Percentiles rank a stretch among this genome's conserved stretches.
phyloP scores from a whole-genome alignment of 169 alveolate species.

The Cryptosporidium baileyi region DNA sequence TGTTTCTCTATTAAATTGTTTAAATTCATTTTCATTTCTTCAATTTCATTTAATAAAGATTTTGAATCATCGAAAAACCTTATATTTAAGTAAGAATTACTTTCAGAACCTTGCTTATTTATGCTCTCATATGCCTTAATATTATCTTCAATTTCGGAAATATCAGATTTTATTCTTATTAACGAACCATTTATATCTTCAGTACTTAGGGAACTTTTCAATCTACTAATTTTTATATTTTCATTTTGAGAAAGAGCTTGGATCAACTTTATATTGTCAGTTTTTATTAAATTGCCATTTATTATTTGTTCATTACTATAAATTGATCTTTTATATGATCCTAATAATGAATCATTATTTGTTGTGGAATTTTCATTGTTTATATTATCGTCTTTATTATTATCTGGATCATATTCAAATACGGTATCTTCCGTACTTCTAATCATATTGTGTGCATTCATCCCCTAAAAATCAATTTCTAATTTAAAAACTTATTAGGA shows the following conservation, averaged over 20 bases:
- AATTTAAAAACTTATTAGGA: too few relatives aligned
- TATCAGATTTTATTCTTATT: conserved; percentile 39
- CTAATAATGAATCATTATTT: conserved; percentile 2
- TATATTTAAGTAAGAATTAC: background rate
- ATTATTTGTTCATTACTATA: conserved; percentile 40
- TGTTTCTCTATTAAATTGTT: conserved; percentile 26
- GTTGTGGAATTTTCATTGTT: background rate
- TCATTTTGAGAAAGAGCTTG: conserved; percentile 26
- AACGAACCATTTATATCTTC: conserved; percentile 48
- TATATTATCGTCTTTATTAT: background rate
- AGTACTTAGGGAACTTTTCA: background rate
- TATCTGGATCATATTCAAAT: conserved; percentile 69
- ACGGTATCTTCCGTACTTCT: conserved; percentile 51
- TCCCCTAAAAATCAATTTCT: background rate
- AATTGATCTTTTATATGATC: background rate
- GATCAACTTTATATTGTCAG: conserved; percentile 31
- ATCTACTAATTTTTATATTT: conserved; percentile 18
- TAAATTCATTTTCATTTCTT: conserved; percentile 26
- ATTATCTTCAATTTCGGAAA: conserved; percentile 40
- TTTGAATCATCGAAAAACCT: conserved; percentile 20
- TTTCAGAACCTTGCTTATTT: background rate
- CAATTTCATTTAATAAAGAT: conserved; percentile 14
- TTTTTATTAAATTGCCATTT: conserved; percentile 29
- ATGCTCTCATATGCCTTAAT: conserved; percentile 13
- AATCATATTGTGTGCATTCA: conserved; percentile 56